Conservation (phyloP, 768 basidiomycete species). For the Hygrocybe coccinea region DNA sequence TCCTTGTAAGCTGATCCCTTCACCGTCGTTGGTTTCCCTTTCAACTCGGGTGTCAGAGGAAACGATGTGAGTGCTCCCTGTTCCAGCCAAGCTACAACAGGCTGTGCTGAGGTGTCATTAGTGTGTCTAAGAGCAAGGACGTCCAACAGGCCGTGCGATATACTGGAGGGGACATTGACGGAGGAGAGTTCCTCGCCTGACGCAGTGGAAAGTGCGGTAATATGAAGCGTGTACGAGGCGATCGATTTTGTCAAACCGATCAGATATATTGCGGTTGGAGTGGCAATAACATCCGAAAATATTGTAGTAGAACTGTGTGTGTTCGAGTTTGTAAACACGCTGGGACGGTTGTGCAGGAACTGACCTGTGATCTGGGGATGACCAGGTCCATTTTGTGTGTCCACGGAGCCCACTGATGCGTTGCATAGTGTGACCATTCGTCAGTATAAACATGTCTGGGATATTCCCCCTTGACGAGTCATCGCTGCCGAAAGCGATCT, state of each 20-base stretch:
- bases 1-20: conserved; percentile 44
- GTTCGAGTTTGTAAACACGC: conserved; percentile 1
- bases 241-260: conserved; percentile 50
- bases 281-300: conserved; percentile 56
- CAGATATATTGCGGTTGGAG: conserved; percentile 50
- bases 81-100: conserved; percentile 53
- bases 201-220: conserved; percentile 52
- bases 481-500: conserved; percentile 35
- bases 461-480: conserved; percentile 5
- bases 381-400: conserved; percentile 64
- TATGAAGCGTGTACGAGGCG: conserved; percentile 58
- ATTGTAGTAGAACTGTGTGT: conserved; percentile 54
- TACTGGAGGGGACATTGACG: conserved; percentile 50
- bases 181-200: conserved; percentile 50
- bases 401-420: conserved; percentile 50
- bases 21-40: conserved; percentile 40
- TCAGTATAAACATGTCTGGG: conserved; percentile 46
- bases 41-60: conserved; percentile 47
- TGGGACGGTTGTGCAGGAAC: conserved; percentile 19
- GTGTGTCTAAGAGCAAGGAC: conserved; percentile 24
- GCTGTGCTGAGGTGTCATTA: conserved; percentile 16
- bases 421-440: conserved; percentile 56
- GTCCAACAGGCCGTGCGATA: conserved; percentile 31
- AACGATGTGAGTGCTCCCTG: conserved; percentile 46
- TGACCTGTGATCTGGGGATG: conserved; percentile 62